phyloP scores from a whole-genome alignment of 2,329 filamentous ascomycete genomes.

The Epichloe elymi region DNA sequence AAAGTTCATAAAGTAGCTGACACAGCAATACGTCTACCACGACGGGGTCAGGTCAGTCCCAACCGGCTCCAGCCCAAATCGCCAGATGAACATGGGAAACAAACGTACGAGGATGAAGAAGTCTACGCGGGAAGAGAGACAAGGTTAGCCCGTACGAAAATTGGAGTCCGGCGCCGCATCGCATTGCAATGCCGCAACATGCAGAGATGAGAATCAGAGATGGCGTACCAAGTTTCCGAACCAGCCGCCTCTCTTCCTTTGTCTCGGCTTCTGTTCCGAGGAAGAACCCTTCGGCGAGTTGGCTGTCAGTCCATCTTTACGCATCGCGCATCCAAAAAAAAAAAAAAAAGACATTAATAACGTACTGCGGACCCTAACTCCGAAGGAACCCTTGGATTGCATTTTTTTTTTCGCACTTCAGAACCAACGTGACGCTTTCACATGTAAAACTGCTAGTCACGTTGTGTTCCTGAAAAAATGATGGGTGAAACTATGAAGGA shows the following conservation, averaged over 20 bases:
- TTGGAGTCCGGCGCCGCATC: not conserved
- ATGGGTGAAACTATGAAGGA: no score
- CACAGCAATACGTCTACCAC: conserved; percentile 40
- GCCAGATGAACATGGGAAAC: not conserved
- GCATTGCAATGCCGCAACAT: not conserved
- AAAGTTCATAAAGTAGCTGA: conserved; percentile 43
- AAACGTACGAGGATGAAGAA: conserved; percentile 37
- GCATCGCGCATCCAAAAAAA: not conserved
- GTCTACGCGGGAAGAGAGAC: not conserved
- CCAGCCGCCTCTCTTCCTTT: not conserved
- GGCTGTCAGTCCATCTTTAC: not conserved
- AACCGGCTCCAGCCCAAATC: no score
- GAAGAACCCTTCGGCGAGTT: not conserved
- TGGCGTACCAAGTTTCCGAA: not conserved
- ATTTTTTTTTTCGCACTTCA: no score
- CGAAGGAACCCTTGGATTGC: no score
- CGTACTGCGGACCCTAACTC: no score
- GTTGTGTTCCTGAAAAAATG: no score
- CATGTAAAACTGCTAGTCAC: no score
- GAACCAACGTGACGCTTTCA: no score
- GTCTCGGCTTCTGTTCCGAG: not conserved
- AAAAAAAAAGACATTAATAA: no score
- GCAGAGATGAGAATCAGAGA: not conserved
- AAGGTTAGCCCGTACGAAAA: no score
- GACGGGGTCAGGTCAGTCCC: no score